A percentile compares a stretch with the other conserved stretches of the same genome.
These are phyloP conservation scores for Cucurbita pepo DNA, from an alignment of 306 rosid genomes.

Conservation along the genomic window DNA sequence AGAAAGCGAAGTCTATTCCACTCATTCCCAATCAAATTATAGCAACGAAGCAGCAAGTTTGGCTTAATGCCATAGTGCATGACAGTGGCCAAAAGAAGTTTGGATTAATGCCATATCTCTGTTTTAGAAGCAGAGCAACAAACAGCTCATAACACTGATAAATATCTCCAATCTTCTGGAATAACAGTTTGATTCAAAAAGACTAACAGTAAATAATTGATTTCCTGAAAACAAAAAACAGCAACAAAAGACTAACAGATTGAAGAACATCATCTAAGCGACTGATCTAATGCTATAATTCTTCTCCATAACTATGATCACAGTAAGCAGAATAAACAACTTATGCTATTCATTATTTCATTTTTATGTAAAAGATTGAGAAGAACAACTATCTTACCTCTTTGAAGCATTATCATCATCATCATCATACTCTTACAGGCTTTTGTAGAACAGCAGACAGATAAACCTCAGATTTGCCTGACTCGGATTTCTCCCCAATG, in stretches of 20 bases:
- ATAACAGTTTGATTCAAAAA: constrained; percentile 9
- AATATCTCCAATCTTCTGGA: background rate
- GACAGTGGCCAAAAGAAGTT: no score
- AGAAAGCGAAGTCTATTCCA: background rate
- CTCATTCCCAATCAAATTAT: background rate
- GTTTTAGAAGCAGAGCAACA: background rate
- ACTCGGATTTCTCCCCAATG: constrained; percentile 51
- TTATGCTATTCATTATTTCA: constrained; percentile 24
- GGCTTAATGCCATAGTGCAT: no score
- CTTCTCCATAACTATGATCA: constrained; percentile 26
- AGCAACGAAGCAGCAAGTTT: no score
- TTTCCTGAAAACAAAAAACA: background rate
- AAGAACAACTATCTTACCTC: constrained; percentile 17
- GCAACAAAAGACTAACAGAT: constrained; percentile 12
- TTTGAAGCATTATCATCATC: background rate
- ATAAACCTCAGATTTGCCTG: constrained; percentile 36
- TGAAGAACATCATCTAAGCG: constrained; percentile 10
- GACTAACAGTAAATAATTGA: constrained; percentile 3
- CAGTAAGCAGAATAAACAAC: constrained; percentile 17
- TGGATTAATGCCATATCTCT: no score
- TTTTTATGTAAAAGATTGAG: constrained; percentile 1
- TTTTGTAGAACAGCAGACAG: constrained; percentile 81
- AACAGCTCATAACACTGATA: background rate
- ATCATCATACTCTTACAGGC: constrained; percentile 51
- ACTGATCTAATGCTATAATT: constrained; percentile 9